phyloP scores from a whole-genome alignment of 352 stramenopile genomes.

The Phytopythium cucurbitacearum region DNA sequence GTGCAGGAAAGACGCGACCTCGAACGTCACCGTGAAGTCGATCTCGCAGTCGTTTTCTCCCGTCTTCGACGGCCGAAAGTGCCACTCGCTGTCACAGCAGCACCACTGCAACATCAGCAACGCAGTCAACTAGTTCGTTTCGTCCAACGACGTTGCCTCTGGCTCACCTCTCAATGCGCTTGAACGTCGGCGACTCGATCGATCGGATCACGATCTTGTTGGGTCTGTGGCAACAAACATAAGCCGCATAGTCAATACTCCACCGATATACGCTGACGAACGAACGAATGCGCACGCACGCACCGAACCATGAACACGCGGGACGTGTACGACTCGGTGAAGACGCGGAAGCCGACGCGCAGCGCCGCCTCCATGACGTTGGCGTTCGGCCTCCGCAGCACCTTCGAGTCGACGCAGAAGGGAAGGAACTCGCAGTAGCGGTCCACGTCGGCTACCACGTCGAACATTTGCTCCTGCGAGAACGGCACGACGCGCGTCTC shows the following conservation, averaged over 20 bases:
- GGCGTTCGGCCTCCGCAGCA: slow-evolving; percentile 61
- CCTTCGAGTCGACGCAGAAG: slow-evolving; percentile 76
- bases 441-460: slow-evolving; percentile 72
- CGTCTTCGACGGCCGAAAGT: slow-evolving; percentile 41
- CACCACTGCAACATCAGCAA: slow-evolving; percentile 3
- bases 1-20: slow-evolving; percentile 77
- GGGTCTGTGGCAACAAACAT: slow-evolving; percentile 20
- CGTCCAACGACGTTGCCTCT: not conserved
- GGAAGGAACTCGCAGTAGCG: slow-evolving; percentile 73
- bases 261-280: not conserved
- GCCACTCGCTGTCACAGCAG: slow-evolving; percentile 48
- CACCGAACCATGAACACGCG: slow-evolving; percentile 74
- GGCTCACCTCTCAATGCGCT: slow-evolving; percentile 76
- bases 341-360: slow-evolving; percentile 74
- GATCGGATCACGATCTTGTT: slow-evolving; percentile 71
- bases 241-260: not conserved
- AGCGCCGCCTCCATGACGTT: slow-evolving; percentile 80
- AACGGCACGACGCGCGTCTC: slow-evolving; percentile 78
- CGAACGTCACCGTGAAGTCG: slow-evolving; percentile 78
- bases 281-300: not conserved
- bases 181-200: slow-evolving; percentile 83
- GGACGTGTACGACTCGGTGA: slow-evolving; percentile 82
- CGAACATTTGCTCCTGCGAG: slow-evolving; percentile 72
- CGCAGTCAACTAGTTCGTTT: not conserved
- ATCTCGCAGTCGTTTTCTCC: slow-evolving; percentile 60